Evolutionary conservation across 495 filamentous ascomycete genomes (phyloP).

Genomic region (Talaromyces adpressus): DNA sequence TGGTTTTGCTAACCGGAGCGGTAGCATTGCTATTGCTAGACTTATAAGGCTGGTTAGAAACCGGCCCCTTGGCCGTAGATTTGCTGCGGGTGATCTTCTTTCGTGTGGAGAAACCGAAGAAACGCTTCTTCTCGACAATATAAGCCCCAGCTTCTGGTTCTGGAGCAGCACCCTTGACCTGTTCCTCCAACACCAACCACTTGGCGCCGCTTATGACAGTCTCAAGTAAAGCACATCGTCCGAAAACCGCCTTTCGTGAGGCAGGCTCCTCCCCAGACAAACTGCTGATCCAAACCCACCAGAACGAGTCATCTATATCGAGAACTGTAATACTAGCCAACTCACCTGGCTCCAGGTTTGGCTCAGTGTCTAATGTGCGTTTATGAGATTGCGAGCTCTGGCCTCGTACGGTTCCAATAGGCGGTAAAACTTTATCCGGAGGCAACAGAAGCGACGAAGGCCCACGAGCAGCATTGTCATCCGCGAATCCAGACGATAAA

Average conservation of each 20-base stretch:
- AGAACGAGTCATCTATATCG: constrained; percentile 92
- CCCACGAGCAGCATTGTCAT: constrained; percentile 49
- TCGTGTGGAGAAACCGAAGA: constrained; percentile 78
- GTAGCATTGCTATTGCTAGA: constrained; percentile 31
- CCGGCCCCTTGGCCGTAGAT: constrained; percentile 50
- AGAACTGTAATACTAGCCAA: constrained; percentile 82
- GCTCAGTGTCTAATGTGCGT: constrained; percentile 54
- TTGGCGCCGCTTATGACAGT: constrained; percentile 72
- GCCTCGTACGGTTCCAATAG: constrained; percentile 61
- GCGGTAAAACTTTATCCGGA: constrained; percentile 85
- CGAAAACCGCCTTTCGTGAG: constrained; percentile 84
- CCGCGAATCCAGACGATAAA: constrained; percentile 83
- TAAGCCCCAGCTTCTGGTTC: constrained; percentile 79
- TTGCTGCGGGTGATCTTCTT: constrained; percentile 59
- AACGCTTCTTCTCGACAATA: constrained; percentile 87
- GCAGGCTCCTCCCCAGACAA: constrained; percentile 82
- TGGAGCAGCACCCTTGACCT: constrained; percentile 86
- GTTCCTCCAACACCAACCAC: constrained; percentile 94
- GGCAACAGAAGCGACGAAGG: constrained; percentile 67
- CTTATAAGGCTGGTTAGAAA: constrained; percentile 45
- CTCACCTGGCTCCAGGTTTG: constrained; percentile 79
- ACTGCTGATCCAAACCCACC: constrained; percentile 99
- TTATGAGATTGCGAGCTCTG: constrained; percentile 86
- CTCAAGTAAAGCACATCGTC: constrained; percentile 86
- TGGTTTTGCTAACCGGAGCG: constrained; percentile 68